Conservation (phyloP, 345 rosid species). For the Arabidopsis arenosa region DNA sequence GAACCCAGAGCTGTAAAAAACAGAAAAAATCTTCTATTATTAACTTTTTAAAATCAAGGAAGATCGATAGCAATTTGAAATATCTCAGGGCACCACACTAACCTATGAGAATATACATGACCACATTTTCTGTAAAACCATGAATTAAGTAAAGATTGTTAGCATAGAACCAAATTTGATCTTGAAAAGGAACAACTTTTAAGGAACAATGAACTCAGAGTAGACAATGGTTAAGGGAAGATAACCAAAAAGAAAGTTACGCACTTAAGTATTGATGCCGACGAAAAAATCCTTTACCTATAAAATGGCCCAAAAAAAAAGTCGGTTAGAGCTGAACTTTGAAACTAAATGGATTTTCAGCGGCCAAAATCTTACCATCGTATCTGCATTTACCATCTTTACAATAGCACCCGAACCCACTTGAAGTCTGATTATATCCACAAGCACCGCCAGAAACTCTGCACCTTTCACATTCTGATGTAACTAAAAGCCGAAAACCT, state of each 20-base stretch:
- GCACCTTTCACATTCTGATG: constrained; percentile 33
- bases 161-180: not conserved
- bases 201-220: not conserved
- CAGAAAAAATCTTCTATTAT: not conserved
- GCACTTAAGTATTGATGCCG: too few relatives aligned
- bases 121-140: not conserved
- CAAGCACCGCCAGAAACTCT: constrained; percentile 35
- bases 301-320: not conserved
- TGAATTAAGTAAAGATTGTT: not conserved
- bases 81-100: not conserved
- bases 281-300: not conserved
- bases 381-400: not conserved
- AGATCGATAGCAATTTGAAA: not conserved
- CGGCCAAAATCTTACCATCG: not conserved
- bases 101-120: not conserved
- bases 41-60: not conserved
- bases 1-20: not conserved
- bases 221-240: not conserved
- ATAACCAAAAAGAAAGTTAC: not conserved
- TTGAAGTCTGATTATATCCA: constrained; percentile 32
- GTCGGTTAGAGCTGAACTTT: not conserved
- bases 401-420: constrained; percentile 44
- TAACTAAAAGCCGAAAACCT: constrained; percentile 46
- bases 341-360: too few relatives aligned
- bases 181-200: not conserved